Percentiles rank a stretch among this genome's conserved stretches.
Conservation (phyloP, 2,329 filamentous ascomycete species). For the Colletotrichum sojae region DNA sequence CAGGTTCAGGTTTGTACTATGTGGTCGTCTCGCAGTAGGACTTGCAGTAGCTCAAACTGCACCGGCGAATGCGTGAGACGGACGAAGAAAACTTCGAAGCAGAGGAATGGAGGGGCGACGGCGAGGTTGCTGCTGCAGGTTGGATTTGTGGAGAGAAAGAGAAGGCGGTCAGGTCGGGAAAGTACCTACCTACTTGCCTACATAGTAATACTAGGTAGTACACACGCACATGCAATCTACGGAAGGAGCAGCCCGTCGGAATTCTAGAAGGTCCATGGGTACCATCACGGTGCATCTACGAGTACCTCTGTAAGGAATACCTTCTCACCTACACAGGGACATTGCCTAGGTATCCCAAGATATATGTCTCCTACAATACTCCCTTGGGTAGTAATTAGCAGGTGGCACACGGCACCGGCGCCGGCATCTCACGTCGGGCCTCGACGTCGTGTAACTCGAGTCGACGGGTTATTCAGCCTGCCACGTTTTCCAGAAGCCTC, state of each 20-base stretch:
- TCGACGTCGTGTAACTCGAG: constrained; percentile 26
- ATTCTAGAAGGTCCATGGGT: constrained; percentile 19
- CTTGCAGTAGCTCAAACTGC: constrained; percentile 18
- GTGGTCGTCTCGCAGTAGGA: constrained; percentile 11
- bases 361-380: too few relatives aligned
- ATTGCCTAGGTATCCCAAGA: too few relatives aligned
- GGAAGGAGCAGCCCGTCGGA: background rate
- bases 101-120: constrained; percentile 3
- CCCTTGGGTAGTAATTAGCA: too few relatives aligned
- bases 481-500: constrained; percentile 13
- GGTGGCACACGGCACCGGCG: constrained; percentile 3
- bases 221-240: background rate
- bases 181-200: background rate
- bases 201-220: too few relatives aligned
- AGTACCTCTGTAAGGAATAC: too few relatives aligned
- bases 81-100: background rate
- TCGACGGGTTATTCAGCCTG: constrained; percentile 5
- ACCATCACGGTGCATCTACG: too few relatives aligned
- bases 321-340: too few relatives aligned
- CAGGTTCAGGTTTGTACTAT: too few relatives aligned
- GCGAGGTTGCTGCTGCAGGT: background rate
- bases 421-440: constrained; percentile 14
- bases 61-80: background rate
- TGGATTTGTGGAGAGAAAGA: constrained; percentile 35
- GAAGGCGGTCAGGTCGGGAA: constrained; percentile 32